Conservation (phyloP, 352 stramenopile species). For the Globisporangium viniferum region DNA sequence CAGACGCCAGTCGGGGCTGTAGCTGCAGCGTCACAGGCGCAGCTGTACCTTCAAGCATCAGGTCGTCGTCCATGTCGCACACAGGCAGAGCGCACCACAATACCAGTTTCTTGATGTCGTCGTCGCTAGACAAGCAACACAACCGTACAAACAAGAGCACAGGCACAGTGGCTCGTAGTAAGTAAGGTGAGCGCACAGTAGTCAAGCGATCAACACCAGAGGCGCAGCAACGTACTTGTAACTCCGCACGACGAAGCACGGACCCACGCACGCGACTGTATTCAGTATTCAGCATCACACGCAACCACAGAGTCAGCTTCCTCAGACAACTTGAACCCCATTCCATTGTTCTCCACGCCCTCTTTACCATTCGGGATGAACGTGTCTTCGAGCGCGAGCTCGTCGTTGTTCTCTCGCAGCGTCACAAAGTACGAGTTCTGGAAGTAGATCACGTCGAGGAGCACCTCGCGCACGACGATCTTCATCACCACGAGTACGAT, state of each 20-base stretch:
- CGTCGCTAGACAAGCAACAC: slow-evolving; percentile 28
- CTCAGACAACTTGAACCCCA: neutral
- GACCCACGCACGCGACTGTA: slow-evolving; percentile 43
- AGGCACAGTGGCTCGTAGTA: no score
- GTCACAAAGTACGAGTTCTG: slow-evolving; percentile 60
- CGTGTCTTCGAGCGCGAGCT: slow-evolving; percentile 58
- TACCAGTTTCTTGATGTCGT: slow-evolving; percentile 58
- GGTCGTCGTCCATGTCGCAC: neutral
- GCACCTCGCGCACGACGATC: slow-evolving; percentile 54
- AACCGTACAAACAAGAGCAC: neutral
- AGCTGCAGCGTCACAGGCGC: neutral
- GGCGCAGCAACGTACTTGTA: slow-evolving; percentile 30
- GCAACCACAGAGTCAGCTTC: neutral
- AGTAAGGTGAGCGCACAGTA: no score
- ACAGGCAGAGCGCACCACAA: slow-evolving; percentile 54
- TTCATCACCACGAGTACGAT: slow-evolving; percentile 68
- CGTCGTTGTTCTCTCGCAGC: slow-evolving; percentile 45
- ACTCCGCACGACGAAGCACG: slow-evolving; percentile 50
- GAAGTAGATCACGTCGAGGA: slow-evolving; percentile 63
- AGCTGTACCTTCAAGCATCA: slow-evolving; percentile 9
- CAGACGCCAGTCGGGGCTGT: neutral
- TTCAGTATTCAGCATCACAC: neutral
- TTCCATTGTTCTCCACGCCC: neutral
- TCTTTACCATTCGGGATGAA: slow-evolving; percentile 51
- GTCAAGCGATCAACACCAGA: no score